phyloP scores from a whole-genome alignment of 2,329 filamentous ascomycete genomes.

The Thyridium curvatum region DNA sequence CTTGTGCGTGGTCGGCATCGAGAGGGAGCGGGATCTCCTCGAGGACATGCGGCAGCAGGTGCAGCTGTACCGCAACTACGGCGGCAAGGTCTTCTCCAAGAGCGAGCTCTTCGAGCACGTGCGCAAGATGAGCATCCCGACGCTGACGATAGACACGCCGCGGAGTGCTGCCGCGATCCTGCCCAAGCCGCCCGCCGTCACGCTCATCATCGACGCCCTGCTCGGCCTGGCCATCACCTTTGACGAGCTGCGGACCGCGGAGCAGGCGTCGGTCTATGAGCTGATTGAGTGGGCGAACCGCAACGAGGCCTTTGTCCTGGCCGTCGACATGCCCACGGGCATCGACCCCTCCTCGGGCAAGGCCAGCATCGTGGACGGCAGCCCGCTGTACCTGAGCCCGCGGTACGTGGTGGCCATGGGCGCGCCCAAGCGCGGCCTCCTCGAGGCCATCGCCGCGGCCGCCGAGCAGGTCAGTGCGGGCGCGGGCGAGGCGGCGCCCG shows the following conservation, averaged over 20 bases:
- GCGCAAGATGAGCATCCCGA: slow-evolving; percentile 35
- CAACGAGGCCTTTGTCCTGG: slow-evolving; percentile 73
- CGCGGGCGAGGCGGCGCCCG: slow-evolving; percentile 17
- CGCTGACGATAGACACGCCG: slow-evolving; percentile 27
- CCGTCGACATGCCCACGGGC: slow-evolving; percentile 87
- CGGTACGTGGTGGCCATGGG: slow-evolving; percentile 81
- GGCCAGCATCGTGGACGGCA: slow-evolving; percentile 62
- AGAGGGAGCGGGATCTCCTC: slow-evolving; percentile 73
- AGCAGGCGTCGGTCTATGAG: slow-evolving; percentile 79
- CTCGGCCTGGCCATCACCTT: slow-evolving; percentile 84
- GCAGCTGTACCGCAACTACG: slow-evolving; percentile 76
- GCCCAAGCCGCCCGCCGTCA: slow-evolving; percentile 56
- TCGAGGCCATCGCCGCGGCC: slow-evolving; percentile 66
- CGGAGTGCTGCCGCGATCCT: slow-evolving; percentile 28
- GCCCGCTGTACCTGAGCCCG: slow-evolving; percentile 72
- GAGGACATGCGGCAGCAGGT: slow-evolving; percentile 77
- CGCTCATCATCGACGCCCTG: slow-evolving; percentile 82
- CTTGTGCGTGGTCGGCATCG: slow-evolving; percentile 77
- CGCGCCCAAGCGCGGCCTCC: slow-evolving; percentile 76
- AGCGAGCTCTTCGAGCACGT: slow-evolving; percentile 55
- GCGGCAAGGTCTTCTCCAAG: slow-evolving; percentile 63
- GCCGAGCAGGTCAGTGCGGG: slow-evolving; percentile 39
- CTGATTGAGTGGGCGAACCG: slow-evolving; percentile 93
- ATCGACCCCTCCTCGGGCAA: slow-evolving; percentile 73
- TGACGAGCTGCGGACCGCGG: slow-evolving; percentile 76